phyloP scores from a whole-genome alignment of 164 flowering plant species.

The Liquidambar formosana region DNA sequence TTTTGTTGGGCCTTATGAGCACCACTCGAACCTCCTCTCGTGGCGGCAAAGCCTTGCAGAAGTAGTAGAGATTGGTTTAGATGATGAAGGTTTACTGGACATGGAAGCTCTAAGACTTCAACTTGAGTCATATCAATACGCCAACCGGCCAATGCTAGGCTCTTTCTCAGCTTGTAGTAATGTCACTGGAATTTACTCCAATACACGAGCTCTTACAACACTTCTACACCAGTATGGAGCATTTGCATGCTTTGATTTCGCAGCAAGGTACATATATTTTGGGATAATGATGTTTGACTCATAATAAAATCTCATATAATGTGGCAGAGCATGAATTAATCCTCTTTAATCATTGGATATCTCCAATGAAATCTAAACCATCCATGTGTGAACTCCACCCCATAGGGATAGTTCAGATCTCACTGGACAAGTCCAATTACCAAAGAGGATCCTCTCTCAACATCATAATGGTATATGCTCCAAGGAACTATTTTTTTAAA shows the following conservation, averaged over 20 bases:
- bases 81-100: constrained; percentile 54
- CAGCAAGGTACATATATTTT: constrained; percentile 57
- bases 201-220: constrained; percentile 53
- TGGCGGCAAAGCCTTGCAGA: constrained; percentile 69
- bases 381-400: too few species aligned
- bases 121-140: constrained; percentile 30
- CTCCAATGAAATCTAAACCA: too few species aligned
- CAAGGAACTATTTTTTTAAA: too few species aligned
- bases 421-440: too few species aligned
- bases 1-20: constrained; percentile 65
- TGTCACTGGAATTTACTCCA: constrained; percentile 59
- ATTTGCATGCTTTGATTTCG: constrained; percentile 81
- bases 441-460: too few species aligned
- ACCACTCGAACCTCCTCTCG: constrained; percentile 68
- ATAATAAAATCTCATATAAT: too few species aligned
- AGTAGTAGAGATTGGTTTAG: constrained; percentile 56
- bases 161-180: constrained; percentile 90
- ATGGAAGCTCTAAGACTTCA: constrained; percentile 37
- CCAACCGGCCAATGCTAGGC: constrained; percentile 65
- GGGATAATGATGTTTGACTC: too few species aligned
- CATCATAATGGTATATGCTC: too few species aligned
- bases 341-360: too few species aligned
- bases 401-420: too few species aligned
- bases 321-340: too few species aligned
- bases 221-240: constrained; percentile 72